Evolutionary conservation across 148 eudicot species (phyloP).

Genomic region (Vaccinium corymbosum): DNA sequence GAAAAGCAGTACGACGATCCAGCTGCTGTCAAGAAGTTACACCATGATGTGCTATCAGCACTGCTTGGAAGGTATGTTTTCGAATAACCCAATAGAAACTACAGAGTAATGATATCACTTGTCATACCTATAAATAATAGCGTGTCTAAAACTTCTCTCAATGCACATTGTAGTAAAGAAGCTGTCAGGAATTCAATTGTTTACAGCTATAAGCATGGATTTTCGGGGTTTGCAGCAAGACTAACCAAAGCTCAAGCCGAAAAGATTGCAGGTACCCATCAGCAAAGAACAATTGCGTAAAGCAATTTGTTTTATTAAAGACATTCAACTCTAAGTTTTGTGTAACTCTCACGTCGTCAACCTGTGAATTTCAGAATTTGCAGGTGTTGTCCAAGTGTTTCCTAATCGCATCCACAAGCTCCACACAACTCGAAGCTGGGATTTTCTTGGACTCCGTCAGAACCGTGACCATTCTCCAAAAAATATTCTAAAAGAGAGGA

Average conservation of each 20-base stretch:
- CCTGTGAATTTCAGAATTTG: slow-evolving; percentile 30
- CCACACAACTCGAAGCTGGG: slow-evolving; percentile 56
- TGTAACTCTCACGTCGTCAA: neutral
- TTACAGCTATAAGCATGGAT: slow-evolving; percentile 53
- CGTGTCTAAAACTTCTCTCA: neutral
- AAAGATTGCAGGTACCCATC: slow-evolving; percentile 30
- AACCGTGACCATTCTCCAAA: slow-evolving; percentile 6
- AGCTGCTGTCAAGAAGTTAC: slow-evolving; percentile 19
- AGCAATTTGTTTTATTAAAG: neutral
- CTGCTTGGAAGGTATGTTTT: slow-evolving; percentile 28
- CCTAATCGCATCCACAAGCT: slow-evolving; percentile 28
- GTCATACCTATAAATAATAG: neutral
- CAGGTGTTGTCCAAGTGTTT: slow-evolving; percentile 38
- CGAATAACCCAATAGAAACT: neutral
- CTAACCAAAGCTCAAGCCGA: slow-evolving; percentile 36
- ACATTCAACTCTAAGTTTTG: neutral
- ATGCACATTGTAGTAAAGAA: slow-evolving; percentile 31
- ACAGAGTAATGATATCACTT: neutral
- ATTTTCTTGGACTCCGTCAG: slow-evolving; percentile 34
- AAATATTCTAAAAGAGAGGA: slow-evolving; percentile 28
- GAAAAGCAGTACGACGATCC: slow-evolving; percentile 14
- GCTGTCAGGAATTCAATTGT: slow-evolving; percentile 33
- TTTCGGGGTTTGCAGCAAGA: slow-evolving; percentile 51
- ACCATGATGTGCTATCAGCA: slow-evolving; percentile 26
- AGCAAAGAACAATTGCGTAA: neutral